Percentiles rank a stretch among this genome's conserved stretches.
phyloP scores from a whole-genome alignment of 2,329 filamentous ascomycete genomes.

The Dendrostoma leiphaemia region DNA sequence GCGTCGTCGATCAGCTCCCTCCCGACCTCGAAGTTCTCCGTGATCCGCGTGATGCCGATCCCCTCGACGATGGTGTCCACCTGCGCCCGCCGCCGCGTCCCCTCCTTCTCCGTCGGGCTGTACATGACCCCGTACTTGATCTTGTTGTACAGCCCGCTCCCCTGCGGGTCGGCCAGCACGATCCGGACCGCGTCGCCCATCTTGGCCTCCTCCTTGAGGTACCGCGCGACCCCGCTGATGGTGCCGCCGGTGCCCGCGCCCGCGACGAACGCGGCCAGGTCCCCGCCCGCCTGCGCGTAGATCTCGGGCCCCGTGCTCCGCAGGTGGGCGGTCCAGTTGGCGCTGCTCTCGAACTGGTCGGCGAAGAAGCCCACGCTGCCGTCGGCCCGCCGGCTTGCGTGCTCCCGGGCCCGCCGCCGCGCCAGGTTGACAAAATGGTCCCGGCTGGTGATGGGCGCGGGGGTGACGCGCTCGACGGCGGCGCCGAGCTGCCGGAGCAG shows the following conservation, averaged over 20 bases:
- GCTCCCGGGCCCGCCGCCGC: conserved; percentile 69
- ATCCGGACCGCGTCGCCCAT: conserved; percentile 60
- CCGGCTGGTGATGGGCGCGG: conserved; percentile 90
- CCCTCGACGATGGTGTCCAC: conserved; percentile 96
- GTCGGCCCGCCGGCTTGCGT: conserved; percentile 57
- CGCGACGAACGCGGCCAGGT: conserved; percentile 82
- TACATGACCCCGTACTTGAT: conserved; percentile 96
- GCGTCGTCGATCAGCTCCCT: conserved; percentile 87
- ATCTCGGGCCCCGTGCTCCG: conserved; percentile 88
- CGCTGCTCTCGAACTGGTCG: conserved; percentile 90
- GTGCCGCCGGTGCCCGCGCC: conserved; percentile 95
- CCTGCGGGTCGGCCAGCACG: conserved; percentile 89
- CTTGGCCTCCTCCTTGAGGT: conserved; percentile 67
- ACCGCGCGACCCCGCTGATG: conserved; percentile 80
- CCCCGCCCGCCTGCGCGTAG: conserved; percentile 69
- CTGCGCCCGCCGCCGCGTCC: conserved; percentile 83
- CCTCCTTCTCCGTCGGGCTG: conserved; percentile 81
- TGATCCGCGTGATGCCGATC: conserved; percentile 93
- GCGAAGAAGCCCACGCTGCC: conserved; percentile 85
- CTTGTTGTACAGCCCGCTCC: conserved; percentile 89
- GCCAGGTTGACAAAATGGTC: conserved; percentile 95
- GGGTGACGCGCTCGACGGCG: conserved; percentile 84
- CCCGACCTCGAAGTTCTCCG: conserved; percentile 86
- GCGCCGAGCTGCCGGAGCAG: conserved; percentile 88
- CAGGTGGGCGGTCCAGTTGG: conserved; percentile 86